Base-by-base conservation (phyloP, 176 grass and related monocot species). In the Pontederia paniculata region DNA sequence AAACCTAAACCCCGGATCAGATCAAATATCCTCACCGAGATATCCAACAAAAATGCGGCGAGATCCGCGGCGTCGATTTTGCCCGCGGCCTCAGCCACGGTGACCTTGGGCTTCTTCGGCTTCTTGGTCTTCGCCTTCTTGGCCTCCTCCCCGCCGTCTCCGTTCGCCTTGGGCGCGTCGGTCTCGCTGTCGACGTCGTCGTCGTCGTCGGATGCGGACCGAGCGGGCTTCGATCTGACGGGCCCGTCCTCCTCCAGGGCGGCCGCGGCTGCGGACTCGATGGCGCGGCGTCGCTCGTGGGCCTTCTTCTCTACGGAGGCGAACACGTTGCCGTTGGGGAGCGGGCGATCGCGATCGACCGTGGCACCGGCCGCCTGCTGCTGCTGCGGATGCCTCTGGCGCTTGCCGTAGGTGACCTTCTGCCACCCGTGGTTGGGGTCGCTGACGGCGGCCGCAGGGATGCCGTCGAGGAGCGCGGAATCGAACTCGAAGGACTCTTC, bases 351-450 rank as follows among this genome's bases (percentile, higher is more conserved):
- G 17, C 62, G 2, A 74, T 41, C 62, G 54, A 67, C 31, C n/a
- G 73, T 2, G 17, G 67, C 57, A 5, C 43, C 62, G 59, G 71
- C 31, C 20, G 73, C 4, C 14, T 67, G 52, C 9, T 50, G 43
- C 9, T 42, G 46, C 45, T 66, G 2, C 16, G 60, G 60, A 42
- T 15, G 45, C 12, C 60, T 87, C 79, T 78, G 74, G 69, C 87
- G 86, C 70, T 91, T 93, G 9, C 80, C 67, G 57, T 98, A 98
- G 47, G 81, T 70, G 1, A 99, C 94, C 81, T 90, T 99, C 80
- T 93, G 94, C 94, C 94, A 99, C 4, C 87, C 87, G 65, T 84
- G 75, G 21, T 84, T 73, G 0, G 84, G 54, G 68, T 81, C 82
- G 12, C 62, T 17, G 37, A 63, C 45, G 0, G 48, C 37, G 21